Evolutionary conservation across 2,329 filamentous ascomycete genomes (phyloP).

Genomic region (Aureobasidium sp.): DNA sequence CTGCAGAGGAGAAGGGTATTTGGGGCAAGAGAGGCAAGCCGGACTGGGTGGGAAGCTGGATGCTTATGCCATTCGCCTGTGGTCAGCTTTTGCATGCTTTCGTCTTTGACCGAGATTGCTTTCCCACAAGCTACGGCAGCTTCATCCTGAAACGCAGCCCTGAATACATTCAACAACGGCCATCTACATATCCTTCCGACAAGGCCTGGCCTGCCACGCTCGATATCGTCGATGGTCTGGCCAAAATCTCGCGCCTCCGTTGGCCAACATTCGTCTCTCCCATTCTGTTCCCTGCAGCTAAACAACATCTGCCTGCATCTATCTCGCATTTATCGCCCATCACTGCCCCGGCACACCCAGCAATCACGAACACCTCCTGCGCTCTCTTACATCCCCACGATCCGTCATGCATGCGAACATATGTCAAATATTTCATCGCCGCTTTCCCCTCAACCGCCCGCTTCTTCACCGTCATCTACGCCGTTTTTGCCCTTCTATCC

Average conservation of each 20-base stretch:
- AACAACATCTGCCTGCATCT: slow-evolving; percentile 50
- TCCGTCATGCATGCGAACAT: slow-evolving; percentile 81
- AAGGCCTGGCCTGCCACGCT: slow-evolving; percentile 68
- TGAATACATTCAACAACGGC: slow-evolving; percentile 70
- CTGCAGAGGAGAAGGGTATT: slow-evolving; percentile 54
- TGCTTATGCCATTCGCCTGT: slow-evolving; percentile 44
- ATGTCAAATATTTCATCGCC: slow-evolving; percentile 77
- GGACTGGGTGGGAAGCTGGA: slow-evolving; percentile 52
- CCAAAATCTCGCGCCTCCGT: slow-evolving; percentile 68
- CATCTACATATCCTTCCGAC: slow-evolving; percentile 57
- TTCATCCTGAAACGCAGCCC: slow-evolving; percentile 66
- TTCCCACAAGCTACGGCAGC: slow-evolving; percentile 50
- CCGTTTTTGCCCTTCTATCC: slow-evolving; percentile 61
- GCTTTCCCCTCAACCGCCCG: slow-evolving; percentile 74
- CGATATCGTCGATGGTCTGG: slow-evolving; percentile 73
- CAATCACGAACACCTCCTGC: slow-evolving; percentile 79
- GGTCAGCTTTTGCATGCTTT: slow-evolving; percentile 46
- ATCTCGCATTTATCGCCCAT: slow-evolving; percentile 68
- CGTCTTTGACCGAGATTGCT: slow-evolving; percentile 46
- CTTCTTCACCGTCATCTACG: slow-evolving; percentile 69
- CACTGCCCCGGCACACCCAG: slow-evolving; percentile 76
- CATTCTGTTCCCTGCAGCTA: slow-evolving; percentile 68
- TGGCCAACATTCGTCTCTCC: slow-evolving; percentile 89
- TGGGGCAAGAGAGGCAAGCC: slow-evolving; percentile 52
- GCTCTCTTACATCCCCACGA: slow-evolving; percentile 81